phyloP scores from a whole-genome alignment of 129 eudicot species.

The Helianthus annuus region DNA sequence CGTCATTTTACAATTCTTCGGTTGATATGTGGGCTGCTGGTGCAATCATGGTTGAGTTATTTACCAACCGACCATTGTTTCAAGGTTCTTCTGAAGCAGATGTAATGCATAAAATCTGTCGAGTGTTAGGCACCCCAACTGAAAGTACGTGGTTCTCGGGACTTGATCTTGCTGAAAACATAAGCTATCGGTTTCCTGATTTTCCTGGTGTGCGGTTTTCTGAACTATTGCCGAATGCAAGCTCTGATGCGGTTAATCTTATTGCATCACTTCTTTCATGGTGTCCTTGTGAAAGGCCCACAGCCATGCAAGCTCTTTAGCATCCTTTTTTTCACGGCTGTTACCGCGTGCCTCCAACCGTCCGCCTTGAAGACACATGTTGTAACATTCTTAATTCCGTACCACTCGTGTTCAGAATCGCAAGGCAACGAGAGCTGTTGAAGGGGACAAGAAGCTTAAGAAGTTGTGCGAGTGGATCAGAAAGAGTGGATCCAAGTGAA shows the following conservation, averaged over 20 bases:
- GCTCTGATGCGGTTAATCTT: background rate
- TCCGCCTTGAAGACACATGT: background rate
- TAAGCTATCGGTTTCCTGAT: slow-evolving; percentile 4
- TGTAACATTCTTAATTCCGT: background rate
- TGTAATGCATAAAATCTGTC: too few species aligned
- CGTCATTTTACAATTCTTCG: too few species aligned
- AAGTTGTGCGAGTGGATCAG: background rate
- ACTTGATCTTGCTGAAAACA: too few species aligned
- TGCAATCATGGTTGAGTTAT: too few species aligned
- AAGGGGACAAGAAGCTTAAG: background rate
- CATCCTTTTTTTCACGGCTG: background rate
- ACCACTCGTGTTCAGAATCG: background rate
- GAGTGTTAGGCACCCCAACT: too few species aligned
- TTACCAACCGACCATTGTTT: too few species aligned
- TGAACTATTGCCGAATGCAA: slow-evolving; percentile 8
- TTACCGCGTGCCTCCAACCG: too few species aligned
- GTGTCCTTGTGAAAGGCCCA: background rate
- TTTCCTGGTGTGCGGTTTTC: background rate
- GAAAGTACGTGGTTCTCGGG: too few species aligned
- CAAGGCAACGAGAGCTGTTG: background rate
- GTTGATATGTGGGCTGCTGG: too few species aligned
- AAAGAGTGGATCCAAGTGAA: too few species aligned
- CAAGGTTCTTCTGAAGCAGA: too few species aligned
- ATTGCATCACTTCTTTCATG: slow-evolving; percentile 3
- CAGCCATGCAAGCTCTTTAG: background rate